Percentiles rank a stretch among this genome's conserved stretches.
These are phyloP conservation scores for Botrytis byssoidea DNA, from an alignment of 2,329 filamentous ascomycete species.

Conservation along the genomic window DNA sequence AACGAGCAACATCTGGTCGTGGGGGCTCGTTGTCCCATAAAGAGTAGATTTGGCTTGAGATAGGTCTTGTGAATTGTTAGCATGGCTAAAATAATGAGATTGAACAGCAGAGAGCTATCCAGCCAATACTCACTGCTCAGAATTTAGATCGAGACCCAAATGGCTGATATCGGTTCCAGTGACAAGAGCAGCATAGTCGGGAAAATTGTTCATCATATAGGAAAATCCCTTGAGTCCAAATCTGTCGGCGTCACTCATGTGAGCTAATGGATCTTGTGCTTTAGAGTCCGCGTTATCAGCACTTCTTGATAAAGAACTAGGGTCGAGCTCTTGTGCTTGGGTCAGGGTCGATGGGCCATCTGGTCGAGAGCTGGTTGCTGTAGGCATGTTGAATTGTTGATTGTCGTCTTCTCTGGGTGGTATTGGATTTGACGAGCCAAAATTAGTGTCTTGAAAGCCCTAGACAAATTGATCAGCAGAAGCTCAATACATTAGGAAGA, in stretches of 20 bases:
- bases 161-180: conserved; percentile 57
- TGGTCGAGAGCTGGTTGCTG: conserved; percentile 25
- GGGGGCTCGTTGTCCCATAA: conserved; percentile 60
- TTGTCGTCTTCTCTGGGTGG: conserved; percentile 29
- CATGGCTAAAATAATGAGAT: background rate
- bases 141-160: conserved; percentile 57
- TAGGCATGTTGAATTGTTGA: conserved; percentile 28
- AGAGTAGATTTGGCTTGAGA: conserved; percentile 61
- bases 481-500: background rate
- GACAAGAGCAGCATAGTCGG: conserved; percentile 61
- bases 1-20: conserved; percentile 56
- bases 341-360: conserved; percentile 25
- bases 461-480: conserved; percentile 19
- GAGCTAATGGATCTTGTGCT: conserved; percentile 56
- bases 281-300: conserved; percentile 38
- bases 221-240: conserved; percentile 64
- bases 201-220: conserved; percentile 60
- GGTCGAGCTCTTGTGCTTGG: conserved; percentile 29
- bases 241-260: conserved; percentile 62
- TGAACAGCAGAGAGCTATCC: conserved; percentile 14
- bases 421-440: conserved; percentile 28
- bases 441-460: conserved; percentile 33
- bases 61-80: conserved; percentile 31
- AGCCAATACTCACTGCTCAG: conserved; percentile 53
- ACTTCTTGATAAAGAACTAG: conserved; percentile 30